Conservation (phyloP, 129 eudicot genomes). For the Ambrosia trifida region DNA sequence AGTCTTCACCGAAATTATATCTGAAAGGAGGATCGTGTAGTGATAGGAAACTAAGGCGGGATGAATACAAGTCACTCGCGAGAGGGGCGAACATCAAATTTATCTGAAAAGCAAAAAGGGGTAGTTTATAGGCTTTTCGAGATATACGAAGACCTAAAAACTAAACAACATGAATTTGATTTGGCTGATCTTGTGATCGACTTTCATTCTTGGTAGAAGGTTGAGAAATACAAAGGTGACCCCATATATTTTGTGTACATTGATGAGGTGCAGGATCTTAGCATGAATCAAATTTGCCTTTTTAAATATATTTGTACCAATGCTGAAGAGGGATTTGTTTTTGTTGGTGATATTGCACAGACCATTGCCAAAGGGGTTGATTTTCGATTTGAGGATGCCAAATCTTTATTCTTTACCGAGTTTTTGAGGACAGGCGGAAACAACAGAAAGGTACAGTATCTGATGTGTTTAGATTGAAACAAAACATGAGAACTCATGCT, state of each 20-base stretch:
- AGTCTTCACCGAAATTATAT: conserved; percentile 9
- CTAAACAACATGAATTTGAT: not conserved
- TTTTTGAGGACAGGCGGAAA: conserved; percentile 34
- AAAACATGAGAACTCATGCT: conserved; percentile 68
- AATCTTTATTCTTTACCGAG: conserved; percentile 56
- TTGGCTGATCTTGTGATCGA: conserved; percentile 8
- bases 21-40: not conserved
- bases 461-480: conserved; percentile 37
- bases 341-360: conserved; percentile 77
- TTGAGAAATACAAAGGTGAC: too few relatives aligned
- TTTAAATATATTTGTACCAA: conserved; percentile 11
- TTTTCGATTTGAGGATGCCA: conserved; percentile 64
- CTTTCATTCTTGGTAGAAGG: not conserved
- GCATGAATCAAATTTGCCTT: too few relatives aligned
- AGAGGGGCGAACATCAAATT: not conserved
- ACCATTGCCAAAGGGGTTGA: conserved; percentile 72
- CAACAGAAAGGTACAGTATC: conserved; percentile 45
- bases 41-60: conserved; percentile 7
- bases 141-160: conserved; percentile 7
- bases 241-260: too few relatives aligned
- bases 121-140: not conserved
- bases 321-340: conserved; percentile 63
- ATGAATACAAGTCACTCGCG: not conserved
- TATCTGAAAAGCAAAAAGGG: not conserved
- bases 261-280: too few relatives aligned